Percentiles rank a stretch among this genome's conserved stretches.
phyloP scores from a whole-genome alignment of 108 stramenopile genomes.

The Nannochloropsis granulata region DNA sequence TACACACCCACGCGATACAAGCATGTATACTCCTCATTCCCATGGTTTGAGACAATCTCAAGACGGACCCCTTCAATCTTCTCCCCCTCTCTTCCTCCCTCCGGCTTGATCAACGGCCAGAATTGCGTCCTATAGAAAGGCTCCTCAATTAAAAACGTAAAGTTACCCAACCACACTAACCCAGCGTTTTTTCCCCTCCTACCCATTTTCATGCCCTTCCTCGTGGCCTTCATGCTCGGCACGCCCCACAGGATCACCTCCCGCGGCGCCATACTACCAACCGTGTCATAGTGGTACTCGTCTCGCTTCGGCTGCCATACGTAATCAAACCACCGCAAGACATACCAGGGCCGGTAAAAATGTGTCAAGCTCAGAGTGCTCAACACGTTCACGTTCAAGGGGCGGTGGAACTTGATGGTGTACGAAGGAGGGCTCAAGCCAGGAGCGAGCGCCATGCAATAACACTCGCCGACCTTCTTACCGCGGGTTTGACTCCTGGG shows the following conservation, averaged over 20 bases:
- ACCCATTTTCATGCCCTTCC: background rate
- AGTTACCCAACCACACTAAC: background rate
- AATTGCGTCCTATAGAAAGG: background rate
- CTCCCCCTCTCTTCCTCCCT: background rate
- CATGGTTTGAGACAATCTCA: constrained; percentile 16
- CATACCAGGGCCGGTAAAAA: too few relatives aligned
- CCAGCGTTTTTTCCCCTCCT: background rate
- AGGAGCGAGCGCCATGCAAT: too few relatives aligned
- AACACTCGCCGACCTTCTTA: too few relatives aligned
- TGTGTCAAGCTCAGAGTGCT: too few relatives aligned
- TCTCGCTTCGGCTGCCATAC: too few relatives aligned
- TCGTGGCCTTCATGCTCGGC: background rate
- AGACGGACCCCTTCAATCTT: background rate
- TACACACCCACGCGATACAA: constrained; percentile 28
- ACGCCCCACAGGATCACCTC: background rate
- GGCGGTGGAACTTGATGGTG: too few relatives aligned
- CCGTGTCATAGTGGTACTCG: too few relatives aligned
- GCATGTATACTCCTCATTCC: constrained; percentile 23
- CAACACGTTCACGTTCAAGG: too few relatives aligned
- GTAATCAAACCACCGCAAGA: too few relatives aligned
- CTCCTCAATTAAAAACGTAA: background rate
- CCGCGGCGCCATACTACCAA: background rate
- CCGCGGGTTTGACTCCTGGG: too few relatives aligned
- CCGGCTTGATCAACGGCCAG: background rate
- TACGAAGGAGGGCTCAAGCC: too few relatives aligned